Conservation (phyloP, 2,329 filamentous ascomycete genomes). For the Alternaria gaisen region DNA sequence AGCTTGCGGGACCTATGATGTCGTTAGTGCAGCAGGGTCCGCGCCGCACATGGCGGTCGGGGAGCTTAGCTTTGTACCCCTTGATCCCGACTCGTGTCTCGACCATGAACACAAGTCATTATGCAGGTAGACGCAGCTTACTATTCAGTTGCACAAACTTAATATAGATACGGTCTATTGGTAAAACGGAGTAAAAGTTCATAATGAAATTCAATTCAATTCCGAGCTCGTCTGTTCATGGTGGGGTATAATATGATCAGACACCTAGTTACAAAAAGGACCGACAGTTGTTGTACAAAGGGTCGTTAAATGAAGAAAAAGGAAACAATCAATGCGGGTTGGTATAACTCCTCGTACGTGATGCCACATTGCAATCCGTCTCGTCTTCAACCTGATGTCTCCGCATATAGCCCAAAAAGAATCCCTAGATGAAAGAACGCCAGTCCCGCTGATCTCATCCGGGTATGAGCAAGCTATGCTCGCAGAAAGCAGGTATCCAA, state of each 20-base stretch:
- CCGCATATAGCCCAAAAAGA: constrained; percentile 16
- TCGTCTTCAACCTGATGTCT: constrained; percentile 11
- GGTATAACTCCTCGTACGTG: constrained; percentile 13
- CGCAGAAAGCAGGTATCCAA: constrained; percentile 36
- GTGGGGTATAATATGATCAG: constrained; percentile 33
- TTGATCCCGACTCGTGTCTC: constrained; percentile 14
- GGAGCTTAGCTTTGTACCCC: constrained; percentile 18
- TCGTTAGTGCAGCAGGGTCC: constrained; percentile 22
- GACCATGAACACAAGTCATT: constrained; percentile 6
- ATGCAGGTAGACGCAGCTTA: constrained; percentile 1
- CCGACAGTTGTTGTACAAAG: constrained; percentile 25
- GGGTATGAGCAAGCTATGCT: constrained; percentile 39
- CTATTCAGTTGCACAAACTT: background rate
- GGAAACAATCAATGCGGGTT: constrained; percentile 16
- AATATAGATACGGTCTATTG: background rate
- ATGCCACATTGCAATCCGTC: constrained; percentile 14
- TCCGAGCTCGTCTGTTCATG: constrained; percentile 27
- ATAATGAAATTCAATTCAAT: constrained; percentile 17
- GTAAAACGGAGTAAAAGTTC: background rate
- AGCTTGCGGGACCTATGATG: constrained; percentile 23
- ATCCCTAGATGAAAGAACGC: constrained; percentile 34
- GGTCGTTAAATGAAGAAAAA: constrained; percentile 18
- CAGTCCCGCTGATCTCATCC: constrained; percentile 31
- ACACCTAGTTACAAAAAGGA: constrained; percentile 23
- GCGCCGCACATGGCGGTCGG: constrained; percentile 19